Percentiles rank a stretch among this genome's conserved stretches.
Evolutionary conservation across 2,329 filamentous ascomycete genomes (phyloP).

Genomic region (Aspergillus sojae): DNA sequence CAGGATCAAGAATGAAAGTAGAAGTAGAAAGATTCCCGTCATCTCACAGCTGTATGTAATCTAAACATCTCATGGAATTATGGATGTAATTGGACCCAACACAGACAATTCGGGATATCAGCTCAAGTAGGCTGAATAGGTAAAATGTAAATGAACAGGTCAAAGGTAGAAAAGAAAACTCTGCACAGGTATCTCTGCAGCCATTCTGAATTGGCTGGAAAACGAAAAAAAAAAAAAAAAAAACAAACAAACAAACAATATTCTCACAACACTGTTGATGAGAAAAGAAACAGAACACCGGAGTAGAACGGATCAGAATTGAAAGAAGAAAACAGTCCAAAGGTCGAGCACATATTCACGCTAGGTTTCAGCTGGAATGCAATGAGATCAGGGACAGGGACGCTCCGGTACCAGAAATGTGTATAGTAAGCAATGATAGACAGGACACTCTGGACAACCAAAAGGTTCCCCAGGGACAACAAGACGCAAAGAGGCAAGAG

Average conservation of each 20-base stretch:
- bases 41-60: slow-evolving; percentile 18
- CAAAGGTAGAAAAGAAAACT: slow-evolving; percentile 23
- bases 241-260: slow-evolving; percentile 11
- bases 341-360: slow-evolving; percentile 10
- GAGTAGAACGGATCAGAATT: slow-evolving; percentile 9
- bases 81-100: slow-evolving; percentile 16
- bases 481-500: slow-evolving; percentile 1
- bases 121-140: slow-evolving; percentile 19
- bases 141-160: slow-evolving; percentile 15
- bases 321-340: slow-evolving; percentile 12
- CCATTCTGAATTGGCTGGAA: slow-evolving; percentile 28
- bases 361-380: slow-evolving; percentile 15
- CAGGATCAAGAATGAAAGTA: neutral
- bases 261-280: slow-evolving; percentile 19
- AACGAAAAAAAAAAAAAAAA: slow-evolving; percentile 18
- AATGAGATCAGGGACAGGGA: slow-evolving; percentile 8
- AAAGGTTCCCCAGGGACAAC: neutral
- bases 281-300: slow-evolving; percentile 11
- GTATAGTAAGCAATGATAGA: slow-evolving; percentile 13
- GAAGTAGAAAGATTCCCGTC: neutral
- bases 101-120: slow-evolving; percentile 19
- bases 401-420: slow-evolving; percentile 19
- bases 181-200: slow-evolving; percentile 39
- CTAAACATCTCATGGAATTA: slow-evolving; percentile 21
- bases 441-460: slow-evolving; percentile 3